Base-by-base conservation (phyloP, 805 yeast species). In the Wickerhamiella parazyma region DNA sequence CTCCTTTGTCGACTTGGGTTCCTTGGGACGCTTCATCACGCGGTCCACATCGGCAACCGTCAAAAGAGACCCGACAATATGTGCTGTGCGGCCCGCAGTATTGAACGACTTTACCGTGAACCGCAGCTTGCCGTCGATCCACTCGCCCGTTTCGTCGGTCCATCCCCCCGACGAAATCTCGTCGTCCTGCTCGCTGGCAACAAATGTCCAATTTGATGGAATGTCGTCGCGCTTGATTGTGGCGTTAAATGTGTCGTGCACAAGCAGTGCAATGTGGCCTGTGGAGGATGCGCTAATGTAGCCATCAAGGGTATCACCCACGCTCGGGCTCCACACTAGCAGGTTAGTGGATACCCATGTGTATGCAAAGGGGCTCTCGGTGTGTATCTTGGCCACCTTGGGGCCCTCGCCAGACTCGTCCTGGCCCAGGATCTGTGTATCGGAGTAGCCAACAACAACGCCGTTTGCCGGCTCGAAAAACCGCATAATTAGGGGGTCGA, bases 181-280 rank as follows among this genome's bases (percentile, higher is more conserved):
- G 14, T 52, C 56, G 29, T 55, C 58, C 53, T 80, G 89, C 19
- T 70, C 77, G 54, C 72, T 76, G 41, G 91, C 89, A 43, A 83
- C 71, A 62, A 89, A 91, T 26, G 68, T 67, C 98, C 98, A 91
- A 38, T 68, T 72, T 34, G 67, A 64, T n/a, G 98, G 98, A 48
- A 91, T 86, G 53, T 76, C 78, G 57, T 72, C 78, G 58, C 82
- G 77, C 62, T 82, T 84, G 49, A 91, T 84, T 37, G 89, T 77
- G 18, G 96, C 96, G 63, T 91, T 91, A 67, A 91, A 91, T 1
- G 94, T 84, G 63, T 91, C 97, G 59, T 84, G 87, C 40, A 91
- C 70, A 51, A 91, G 70, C 48, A 91, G 68, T 48, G 96, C 97
- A 54, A 91, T 80, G 59, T 91, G 98, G 6, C 95, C 80, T 14